Base-by-base conservation (phyloP, 495 filamentous ascomycete species). In the Astrothelium subdiscretum region DNA sequence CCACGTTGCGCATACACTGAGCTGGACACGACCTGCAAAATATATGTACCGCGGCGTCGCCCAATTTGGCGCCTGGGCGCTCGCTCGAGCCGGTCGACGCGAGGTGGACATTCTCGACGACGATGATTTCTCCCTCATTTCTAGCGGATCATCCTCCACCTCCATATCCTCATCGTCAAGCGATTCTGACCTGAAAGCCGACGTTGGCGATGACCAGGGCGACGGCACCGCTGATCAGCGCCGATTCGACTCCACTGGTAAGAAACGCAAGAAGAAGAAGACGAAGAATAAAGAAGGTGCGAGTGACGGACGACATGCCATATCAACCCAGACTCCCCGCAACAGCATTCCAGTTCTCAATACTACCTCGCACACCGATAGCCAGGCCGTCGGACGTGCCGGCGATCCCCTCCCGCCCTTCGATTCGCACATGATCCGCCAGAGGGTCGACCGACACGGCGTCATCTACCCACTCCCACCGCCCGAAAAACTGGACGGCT, bases 11-110 rank as follows among this genome's bases (percentile, higher is more conserved):
- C 89, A 91, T 4, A 95, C 91, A 0, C 77, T 97, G 13, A 92
- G 88, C 71, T 97, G 92, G 69, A 96, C 92, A 0, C 78, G 84
- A n/a, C 92, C 92, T 1, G 92, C 92, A 11, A 97, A 96, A 68
- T 89, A 87, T 70, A 96, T 97, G 90, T 96, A 88, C 70, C 82
- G 90, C 26, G 85, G 86, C 8, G 85, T 97, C 27, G 88, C 92
- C 1, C 91, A 96, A 62, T 96, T 97, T 70, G 89, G 90, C 11
- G 88, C 90, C 0, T 96, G 91, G 91, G 86, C 88, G 6, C 75
- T 97, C 20, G 89, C 91, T 2, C 80, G 86, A 65, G 92, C 92
- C 1, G 91, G 95, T 68, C 82, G 88, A 48, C 81, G 80, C 0
- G 81, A 80, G 2, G 89, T 97, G 20, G 88, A 92, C 18, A 92